A percentile compares a stretch with the other conserved stretches of the same genome.
phyloP scores from a whole-genome alignment of 495 filamentous ascomycete genomes.

The Sordaria brevicollis region DNA sequence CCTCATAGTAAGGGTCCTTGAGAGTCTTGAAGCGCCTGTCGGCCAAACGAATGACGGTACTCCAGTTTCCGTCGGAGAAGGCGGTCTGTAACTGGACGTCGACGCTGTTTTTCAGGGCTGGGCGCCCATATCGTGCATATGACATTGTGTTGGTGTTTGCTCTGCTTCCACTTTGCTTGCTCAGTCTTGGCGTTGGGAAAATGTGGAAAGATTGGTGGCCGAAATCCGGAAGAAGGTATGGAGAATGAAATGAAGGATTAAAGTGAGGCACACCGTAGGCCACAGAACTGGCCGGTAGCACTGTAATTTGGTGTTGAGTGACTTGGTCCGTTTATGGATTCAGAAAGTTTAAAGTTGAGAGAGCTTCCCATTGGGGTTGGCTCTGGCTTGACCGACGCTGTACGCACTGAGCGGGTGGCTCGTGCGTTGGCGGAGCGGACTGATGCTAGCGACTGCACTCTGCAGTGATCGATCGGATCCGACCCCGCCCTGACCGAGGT shows the following conservation, averaged over 20 bases:
- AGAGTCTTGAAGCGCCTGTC: constrained; percentile 27
- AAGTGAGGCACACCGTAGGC: neutral
- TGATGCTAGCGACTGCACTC: neutral
- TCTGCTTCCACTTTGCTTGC: neutral
- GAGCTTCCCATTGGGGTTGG: neutral
- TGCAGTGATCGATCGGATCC: neutral
- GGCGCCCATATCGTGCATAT: constrained; percentile 14
- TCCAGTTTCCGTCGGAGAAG: constrained; percentile 35
- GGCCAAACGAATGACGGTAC: constrained; percentile 28
- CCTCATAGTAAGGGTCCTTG: constrained; percentile 39
- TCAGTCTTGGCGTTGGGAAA: neutral
- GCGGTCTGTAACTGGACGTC: constrained; percentile 29
- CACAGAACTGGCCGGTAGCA: neutral
- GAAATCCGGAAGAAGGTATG: neutral
- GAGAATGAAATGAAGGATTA: neutral
- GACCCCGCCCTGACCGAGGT: neutral
- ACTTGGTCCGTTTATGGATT: neutral
- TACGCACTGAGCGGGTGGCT: neutral
- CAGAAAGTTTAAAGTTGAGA: neutral
- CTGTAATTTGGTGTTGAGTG: neutral
- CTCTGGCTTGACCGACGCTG: neutral
- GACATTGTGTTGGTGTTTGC: constrained; percentile 9
- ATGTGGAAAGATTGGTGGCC: neutral
- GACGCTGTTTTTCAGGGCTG: constrained; percentile 26
- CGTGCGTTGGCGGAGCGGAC: neutral